Evolutionary conservation across 1,284 basidiomycete species (phyloP), one percentile per base, ranked within the genome.

Genomic region (Sporisorium iseilematis-ciliati): DNA sequence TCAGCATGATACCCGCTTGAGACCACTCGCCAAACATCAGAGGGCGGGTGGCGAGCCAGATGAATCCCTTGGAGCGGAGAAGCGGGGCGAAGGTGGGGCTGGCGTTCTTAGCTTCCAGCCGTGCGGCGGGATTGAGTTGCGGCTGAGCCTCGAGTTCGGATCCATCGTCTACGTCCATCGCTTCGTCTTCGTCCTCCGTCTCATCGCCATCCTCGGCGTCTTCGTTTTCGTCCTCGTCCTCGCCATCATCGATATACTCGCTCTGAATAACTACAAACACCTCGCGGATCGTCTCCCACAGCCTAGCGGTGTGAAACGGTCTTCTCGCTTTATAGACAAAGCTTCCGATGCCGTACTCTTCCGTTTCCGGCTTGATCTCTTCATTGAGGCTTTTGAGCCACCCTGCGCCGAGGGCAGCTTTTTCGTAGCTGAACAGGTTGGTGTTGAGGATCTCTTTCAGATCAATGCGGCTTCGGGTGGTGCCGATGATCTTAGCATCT

Each of bases 301-400:
- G 78, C 20, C 87, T 80, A 21, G 79, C 75, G 0, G 88, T 87
- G 50, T 87, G 86, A 80, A 88, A 88, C 0, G 88, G 88, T 11
- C 87, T 69, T 2, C 78, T 65, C 4, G 78, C 71, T n/a, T 70
- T 67, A 45, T 78, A 82, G 0, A 80, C 79, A 55, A 82, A 82
- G 33, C 77, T 80, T 50, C 77, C 75, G 41, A 83, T 77, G 8
- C 77, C 77, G 48, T 78, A 79, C 60, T 81, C 87, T 29, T 86
- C 83, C 3, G 87, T 87, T 78, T 88, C 87, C 2, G 87, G 87
- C 66, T 86, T 86, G 20, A 86, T 54, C 71, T 84, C 65, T 57
- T 88, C 87, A 14, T 84, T 75, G 10, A 88, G 70, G 29, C 62
- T 84, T 83, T 78, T 86, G 78, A 88, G 82, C 87, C 87, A 88